A percentile compares a stretch with the other conserved stretches of the same genome.
These are phyloP conservation scores for Podaxis sp. DNA, from an alignment of 768 basidiomycete species.

Conservation along the genomic window DNA sequence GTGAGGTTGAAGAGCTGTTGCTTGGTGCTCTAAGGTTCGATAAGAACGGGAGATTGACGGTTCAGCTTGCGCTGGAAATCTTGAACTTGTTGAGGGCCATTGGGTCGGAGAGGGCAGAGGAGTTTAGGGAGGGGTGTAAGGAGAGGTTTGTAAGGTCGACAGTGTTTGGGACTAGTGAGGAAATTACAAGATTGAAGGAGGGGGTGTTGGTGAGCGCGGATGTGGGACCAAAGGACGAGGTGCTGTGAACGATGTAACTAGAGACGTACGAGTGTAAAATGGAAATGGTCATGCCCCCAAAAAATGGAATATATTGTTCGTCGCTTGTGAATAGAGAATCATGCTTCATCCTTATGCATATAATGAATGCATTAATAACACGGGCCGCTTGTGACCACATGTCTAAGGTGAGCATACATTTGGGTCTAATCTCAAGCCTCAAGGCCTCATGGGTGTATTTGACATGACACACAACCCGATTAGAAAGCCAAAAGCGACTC, in stretches of 20 bases:
- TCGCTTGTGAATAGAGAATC: neutral
- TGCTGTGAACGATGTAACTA: neutral
- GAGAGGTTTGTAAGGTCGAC: slow-evolving; percentile 60
- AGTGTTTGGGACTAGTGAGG: slow-evolving; percentile 58
- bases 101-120: slow-evolving; percentile 53
- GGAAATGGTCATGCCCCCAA: neutral
- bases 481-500: neutral
- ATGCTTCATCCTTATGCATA: no score
- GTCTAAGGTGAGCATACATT: no score
- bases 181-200: slow-evolving; percentile 43
- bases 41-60: slow-evolving; percentile 20
- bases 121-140: slow-evolving; percentile 59
- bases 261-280: neutral
- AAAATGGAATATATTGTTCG: neutral
- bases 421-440: no score
- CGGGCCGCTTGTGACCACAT: no score
- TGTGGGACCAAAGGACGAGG: neutral
- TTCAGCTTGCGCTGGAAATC: slow-evolving; percentile 52
- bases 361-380: no score
- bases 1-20: slow-evolving; percentile 61
- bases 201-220: slow-evolving; percentile 21
- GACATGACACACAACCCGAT: neutral
- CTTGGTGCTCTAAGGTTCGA: slow-evolving; percentile 49
- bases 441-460: no score
- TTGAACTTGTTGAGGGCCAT: slow-evolving; percentile 51